Conservation (phyloP, 148 eudicot genomes). For the Vaccinium corymbosum region DNA sequence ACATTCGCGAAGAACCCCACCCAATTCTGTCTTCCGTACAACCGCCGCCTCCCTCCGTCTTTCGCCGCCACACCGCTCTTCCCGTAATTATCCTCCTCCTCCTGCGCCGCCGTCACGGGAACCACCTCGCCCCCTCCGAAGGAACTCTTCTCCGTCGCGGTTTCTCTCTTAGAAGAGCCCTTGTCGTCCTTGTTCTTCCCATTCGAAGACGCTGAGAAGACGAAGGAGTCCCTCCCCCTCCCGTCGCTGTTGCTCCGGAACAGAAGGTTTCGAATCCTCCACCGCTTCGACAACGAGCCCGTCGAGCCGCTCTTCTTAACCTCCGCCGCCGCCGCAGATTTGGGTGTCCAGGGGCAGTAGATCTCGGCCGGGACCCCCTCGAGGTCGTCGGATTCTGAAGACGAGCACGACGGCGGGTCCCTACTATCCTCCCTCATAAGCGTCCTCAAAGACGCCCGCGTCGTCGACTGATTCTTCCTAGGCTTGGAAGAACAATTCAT, state of each 20-base stretch:
- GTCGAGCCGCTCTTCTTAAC: constrained; percentile 62
- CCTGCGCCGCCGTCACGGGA: constrained; percentile 1
- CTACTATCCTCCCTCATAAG: constrained; percentile 53
- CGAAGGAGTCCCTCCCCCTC: constrained; percentile 50
- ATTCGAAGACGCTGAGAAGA: constrained; percentile 22
- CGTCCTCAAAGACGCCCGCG: constrained; percentile 45
- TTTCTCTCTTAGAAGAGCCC: constrained; percentile 1
- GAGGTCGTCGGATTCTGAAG: constrained; percentile 67
- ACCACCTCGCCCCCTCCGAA: constrained; percentile 7
- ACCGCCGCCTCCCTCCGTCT: constrained; percentile 28
- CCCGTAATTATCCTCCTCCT: neutral
- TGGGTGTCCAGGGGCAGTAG: constrained; percentile 81
- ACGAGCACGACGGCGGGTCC: constrained; percentile 44
- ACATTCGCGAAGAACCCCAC: constrained; percentile 51
- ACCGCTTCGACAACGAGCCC: constrained; percentile 57
- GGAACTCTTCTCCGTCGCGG: constrained; percentile 14
- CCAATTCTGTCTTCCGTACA: constrained; percentile 48
- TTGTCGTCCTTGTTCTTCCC: constrained; percentile 1
- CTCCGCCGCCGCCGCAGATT: constrained; percentile 20
- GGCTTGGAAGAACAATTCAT: neutral
- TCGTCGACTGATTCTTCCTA: neutral
- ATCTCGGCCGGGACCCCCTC: constrained; percentile 59
- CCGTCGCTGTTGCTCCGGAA: constrained; percentile 77
- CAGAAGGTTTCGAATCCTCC: constrained; percentile 60
- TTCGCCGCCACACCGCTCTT: neutral